phyloP scores from a whole-genome alignment of 129 eudicot species.

The Artemisia tridentata region DNA sequence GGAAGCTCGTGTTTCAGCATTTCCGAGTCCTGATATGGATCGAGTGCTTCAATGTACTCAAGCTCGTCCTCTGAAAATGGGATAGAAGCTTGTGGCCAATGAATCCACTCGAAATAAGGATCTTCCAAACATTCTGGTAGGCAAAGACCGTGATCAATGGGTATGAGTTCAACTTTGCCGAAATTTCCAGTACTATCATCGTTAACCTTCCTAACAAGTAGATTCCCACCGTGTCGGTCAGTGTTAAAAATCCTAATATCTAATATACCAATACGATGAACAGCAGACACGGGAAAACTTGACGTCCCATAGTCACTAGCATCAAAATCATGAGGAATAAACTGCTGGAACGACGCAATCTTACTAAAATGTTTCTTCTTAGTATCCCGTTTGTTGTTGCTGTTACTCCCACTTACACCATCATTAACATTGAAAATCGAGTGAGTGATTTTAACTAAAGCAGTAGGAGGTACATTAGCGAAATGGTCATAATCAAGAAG shows the following conservation, averaged over 20 bases:
- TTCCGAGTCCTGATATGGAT: slow-evolving; percentile 61
- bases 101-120: slow-evolving; percentile 97
- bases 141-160: slow-evolving; percentile 96
- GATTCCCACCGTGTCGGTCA: slow-evolving; percentile 87
- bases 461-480: slow-evolving; percentile 96
- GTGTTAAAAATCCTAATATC: slow-evolving; percentile 92
- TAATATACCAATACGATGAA: slow-evolving; percentile 91
- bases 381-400: slow-evolving; percentile 29
- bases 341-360: slow-evolving; percentile 90
- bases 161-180: slow-evolving; percentile 83
- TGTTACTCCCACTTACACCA: slow-evolving; percentile 48
- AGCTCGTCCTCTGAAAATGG: slow-evolving; percentile 98
- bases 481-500: slow-evolving; percentile 74
- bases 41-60: slow-evolving; percentile 67
- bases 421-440: slow-evolving; percentile 77
- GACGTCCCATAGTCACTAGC: slow-evolving; percentile 97
- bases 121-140: slow-evolving; percentile 91
- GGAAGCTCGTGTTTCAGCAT: slow-evolving; percentile 80
- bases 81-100: slow-evolving; percentile 97
- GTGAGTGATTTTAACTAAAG: slow-evolving; percentile 88
- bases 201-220: slow-evolving; percentile 67
- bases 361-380: slow-evolving; percentile 67
- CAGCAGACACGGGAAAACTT: slow-evolving; percentile 79
- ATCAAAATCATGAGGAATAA: slow-evolving; percentile 84
- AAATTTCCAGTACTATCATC: slow-evolving; percentile 54